A percentile compares a stretch with the other conserved stretches of the same genome.
phyloP scores from a whole-genome alignment of 192 early-diverging fungal genomes.

The Linnemannia elongata region DNA sequence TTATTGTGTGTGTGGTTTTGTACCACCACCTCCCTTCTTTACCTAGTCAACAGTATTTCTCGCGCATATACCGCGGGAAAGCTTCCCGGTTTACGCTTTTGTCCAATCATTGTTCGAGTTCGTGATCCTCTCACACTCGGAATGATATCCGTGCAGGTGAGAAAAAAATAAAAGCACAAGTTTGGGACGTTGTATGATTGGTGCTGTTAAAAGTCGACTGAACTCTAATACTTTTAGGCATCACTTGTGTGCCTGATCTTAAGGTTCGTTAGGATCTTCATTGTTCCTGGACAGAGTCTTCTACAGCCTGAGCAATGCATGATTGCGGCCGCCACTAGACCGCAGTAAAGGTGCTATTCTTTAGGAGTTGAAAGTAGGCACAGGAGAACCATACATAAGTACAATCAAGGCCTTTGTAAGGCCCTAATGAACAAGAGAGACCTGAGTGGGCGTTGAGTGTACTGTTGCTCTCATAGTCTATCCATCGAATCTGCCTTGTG shows the following conservation, averaged over 20 bases:
- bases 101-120: background rate
- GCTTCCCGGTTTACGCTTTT: constrained; percentile 2
- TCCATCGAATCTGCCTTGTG: background rate
- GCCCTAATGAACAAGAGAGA: constrained; percentile 8
- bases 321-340: background rate
- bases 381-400: constrained; percentile 4
- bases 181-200: constrained; percentile 6
- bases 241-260: constrained; percentile 6
- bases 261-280: background rate
- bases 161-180: constrained; percentile 1
- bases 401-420: constrained; percentile 9
- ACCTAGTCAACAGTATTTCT: constrained; percentile 12
- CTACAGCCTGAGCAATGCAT: background rate
- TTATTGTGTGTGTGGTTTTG: background rate
- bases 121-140: background rate
- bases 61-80: constrained; percentile 10
- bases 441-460: background rate
- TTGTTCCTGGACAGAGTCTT: constrained; percentile 12
- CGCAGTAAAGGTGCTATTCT: too few relatives aligned
- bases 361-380: too few relatives aligned
- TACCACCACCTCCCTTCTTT: background rate
- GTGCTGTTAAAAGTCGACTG: background rate
- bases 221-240: background rate
- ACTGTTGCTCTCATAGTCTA: constrained; percentile 1
- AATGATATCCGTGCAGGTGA: background rate